Percentiles rank a stretch among this genome's conserved stretches.
These are phyloP conservation scores for Calonectria ilicicola DNA, from an alignment of 2,329 filamentous ascomycete species.

Conservation along the genomic window DNA sequence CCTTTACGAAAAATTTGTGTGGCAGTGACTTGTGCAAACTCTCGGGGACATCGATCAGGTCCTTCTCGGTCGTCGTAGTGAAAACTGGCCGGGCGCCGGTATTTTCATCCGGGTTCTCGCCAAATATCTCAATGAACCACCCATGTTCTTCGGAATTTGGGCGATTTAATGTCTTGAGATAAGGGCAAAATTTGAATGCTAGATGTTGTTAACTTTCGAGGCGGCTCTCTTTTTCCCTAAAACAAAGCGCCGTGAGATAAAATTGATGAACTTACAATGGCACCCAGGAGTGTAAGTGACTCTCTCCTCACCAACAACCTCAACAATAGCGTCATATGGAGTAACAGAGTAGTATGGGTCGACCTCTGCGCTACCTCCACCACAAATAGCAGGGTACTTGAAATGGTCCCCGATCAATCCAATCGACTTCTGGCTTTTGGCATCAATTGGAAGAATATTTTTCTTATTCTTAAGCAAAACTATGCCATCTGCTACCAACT, in stretches of 20 bases:
- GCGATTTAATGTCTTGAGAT: background rate
- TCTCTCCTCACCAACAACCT: slow-evolving; percentile 34
- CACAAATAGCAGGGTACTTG: slow-evolving; percentile 47
- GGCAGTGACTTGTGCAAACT: slow-evolving; percentile 7
- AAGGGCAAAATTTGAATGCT: slow-evolving; percentile 13
- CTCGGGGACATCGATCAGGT: slow-evolving; percentile 18
- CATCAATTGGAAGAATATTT: background rate
- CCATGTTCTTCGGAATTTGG: background rate
- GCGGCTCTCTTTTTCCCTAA: no score
- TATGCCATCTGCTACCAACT: slow-evolving; percentile 11
- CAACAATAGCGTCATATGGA: slow-evolving; percentile 46
- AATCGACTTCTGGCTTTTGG: slow-evolving; percentile 46
- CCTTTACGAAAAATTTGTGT: slow-evolving; percentile 24
- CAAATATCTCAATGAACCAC: slow-evolving; percentile 13
- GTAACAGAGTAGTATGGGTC: slow-evolving; percentile 49
- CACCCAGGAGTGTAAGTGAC: slow-evolving; percentile 35
- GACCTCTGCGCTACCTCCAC: slow-evolving; percentile 50
- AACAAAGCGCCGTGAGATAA: no score
- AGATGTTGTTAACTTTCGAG: background rate
- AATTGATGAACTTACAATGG: slow-evolving; percentile 32
- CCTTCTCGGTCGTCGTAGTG: slow-evolving; percentile 7
- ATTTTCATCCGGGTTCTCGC: background rate
- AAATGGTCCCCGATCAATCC: slow-evolving; percentile 54
- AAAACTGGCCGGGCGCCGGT: background rate
- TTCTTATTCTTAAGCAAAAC: slow-evolving; percentile 10